Evolutionary conservation across 768 basidiomycete genomes (phyloP), one percentile per base, ranked within the genome.

Genomic region (Boletus sensibilis): DNA sequence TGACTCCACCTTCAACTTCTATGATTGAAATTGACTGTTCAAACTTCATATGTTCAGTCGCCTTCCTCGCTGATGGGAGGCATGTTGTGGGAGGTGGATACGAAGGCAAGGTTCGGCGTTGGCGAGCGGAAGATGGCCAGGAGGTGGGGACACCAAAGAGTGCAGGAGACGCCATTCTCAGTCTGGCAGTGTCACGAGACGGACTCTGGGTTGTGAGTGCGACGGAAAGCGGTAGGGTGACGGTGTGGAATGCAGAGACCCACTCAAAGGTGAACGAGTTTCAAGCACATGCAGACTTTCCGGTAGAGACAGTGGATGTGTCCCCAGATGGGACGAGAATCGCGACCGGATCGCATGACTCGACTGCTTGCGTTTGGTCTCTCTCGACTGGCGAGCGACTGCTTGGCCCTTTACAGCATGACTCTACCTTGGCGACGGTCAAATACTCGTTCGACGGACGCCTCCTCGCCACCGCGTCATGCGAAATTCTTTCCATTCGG

Each of bases 271-370:
- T 23, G 42, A 34, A 10, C 11, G 47, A 53, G 27, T 49, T 64
- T 27, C 16, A 18, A 14, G 48, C 29, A 11, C 60, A 63, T 29
- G 37, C 42, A 5, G 7, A 2, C 12, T 46, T 21, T 21, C 13
- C 45, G 18, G 14, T 43, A 4, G 35, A 25, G 39, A 16, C 46
- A 3, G 11, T 61, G 10, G 63, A 65, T 31, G 23, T 61, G 11
- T 64, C 63, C 0, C 54, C 54, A 5, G 59, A 64, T n/a, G 52
- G 39, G 29, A 62, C 54, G 2, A 52, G 29, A 7, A 43, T 64
- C 10, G 57, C 43, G 14, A 49, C 49, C 7, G 64, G 55, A 18
- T 47, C 61, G n/a, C 23, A 41, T 12, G 60, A 57, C 49, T 8
- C 35, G n/a, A 62, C 52, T 8, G 55, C 18, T 6, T 46, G 44